A percentile compares a stretch with the other conserved stretches of the same genome.
Conservation (phyloP, 2,329 filamentous ascomycete species). For the Verticillium tricorpus region DNA sequence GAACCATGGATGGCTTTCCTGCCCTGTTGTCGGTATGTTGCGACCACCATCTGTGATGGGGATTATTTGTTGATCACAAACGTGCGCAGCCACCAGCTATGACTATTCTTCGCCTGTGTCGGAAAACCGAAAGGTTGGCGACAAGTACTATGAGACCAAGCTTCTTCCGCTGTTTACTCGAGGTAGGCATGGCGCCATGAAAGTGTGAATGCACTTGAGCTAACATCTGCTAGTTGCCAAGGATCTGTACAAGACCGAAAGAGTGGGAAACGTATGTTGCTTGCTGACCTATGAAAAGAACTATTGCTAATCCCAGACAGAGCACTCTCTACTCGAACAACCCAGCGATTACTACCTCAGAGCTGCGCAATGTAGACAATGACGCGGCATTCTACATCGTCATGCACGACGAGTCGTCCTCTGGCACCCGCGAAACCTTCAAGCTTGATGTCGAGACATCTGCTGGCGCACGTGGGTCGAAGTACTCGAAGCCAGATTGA, state of each 20-base stretch:
- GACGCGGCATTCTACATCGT: slow-evolving; percentile 55
- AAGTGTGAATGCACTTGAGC: too few species aligned
- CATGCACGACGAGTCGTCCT: slow-evolving; percentile 49
- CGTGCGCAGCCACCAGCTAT: slow-evolving; percentile 45
- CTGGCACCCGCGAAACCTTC: slow-evolving; percentile 46
- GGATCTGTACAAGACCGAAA: slow-evolving; percentile 51
- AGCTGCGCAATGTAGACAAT: slow-evolving; percentile 55
- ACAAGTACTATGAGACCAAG: slow-evolving; percentile 61
- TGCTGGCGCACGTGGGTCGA: slow-evolving; percentile 31
- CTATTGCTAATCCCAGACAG: slow-evolving; percentile 23
- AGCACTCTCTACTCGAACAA: slow-evolving; percentile 48
- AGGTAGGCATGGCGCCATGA: slow-evolving; percentile 1
- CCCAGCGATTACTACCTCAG: slow-evolving; percentile 44
- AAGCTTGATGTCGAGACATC: slow-evolving; percentile 53
- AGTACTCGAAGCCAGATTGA: neutral
- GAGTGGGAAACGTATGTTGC: slow-evolving; percentile 27
- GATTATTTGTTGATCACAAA: neutral
- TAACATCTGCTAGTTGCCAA: slow-evolving; percentile 32
- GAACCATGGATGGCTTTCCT: slow-evolving; percentile 46
- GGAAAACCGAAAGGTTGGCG: slow-evolving; percentile 51
- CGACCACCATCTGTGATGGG: neutral
- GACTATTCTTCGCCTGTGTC: slow-evolving; percentile 60
- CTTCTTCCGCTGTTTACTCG: slow-evolving; percentile 56
- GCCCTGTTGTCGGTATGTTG: slow-evolving; percentile 41
- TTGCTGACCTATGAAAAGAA: neutral